phyloP scores from a whole-genome alignment of 202 grass and related monocot genomes.

The Cymbopogon flexuosus region DNA sequence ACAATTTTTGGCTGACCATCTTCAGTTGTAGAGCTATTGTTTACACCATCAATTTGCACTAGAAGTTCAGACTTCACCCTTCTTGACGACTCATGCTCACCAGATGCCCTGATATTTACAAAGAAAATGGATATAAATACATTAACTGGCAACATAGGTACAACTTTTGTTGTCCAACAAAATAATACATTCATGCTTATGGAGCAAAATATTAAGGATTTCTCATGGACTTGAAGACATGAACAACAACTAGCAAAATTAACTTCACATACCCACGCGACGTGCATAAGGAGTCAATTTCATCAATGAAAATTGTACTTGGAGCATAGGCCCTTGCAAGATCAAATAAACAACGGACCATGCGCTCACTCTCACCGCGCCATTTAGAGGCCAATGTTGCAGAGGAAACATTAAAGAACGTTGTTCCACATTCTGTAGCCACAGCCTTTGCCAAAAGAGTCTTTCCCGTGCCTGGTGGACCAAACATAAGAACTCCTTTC shows the following conservation, averaged over 20 bases:
- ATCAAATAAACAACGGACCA: slow-evolving; percentile 96
- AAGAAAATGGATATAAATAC: slow-evolving; percentile 9
- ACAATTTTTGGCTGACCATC: slow-evolving; percentile 96
- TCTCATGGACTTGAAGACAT: neutral
- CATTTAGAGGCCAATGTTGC: slow-evolving; percentile 98
- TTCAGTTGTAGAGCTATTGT: slow-evolving; percentile 81
- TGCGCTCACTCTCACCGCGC: slow-evolving; percentile 97
- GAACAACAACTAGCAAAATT: slow-evolving; percentile 11
- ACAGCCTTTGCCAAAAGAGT: slow-evolving; percentile 97
- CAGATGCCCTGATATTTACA: slow-evolving; percentile 68
- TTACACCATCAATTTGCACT: slow-evolving; percentile 98
- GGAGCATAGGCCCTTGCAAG: slow-evolving; percentile 97
- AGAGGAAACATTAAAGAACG: slow-evolving; percentile 99
- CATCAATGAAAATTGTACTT: slow-evolving; percentile 99
- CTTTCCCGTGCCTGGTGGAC: slow-evolving; percentile 95
- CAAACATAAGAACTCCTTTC: slow-evolving; percentile 99
- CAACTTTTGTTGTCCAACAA: neutral
- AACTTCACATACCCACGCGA: slow-evolving; percentile 75
- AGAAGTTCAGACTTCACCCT: slow-evolving; percentile 98
- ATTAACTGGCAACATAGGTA: slow-evolving; percentile 10
- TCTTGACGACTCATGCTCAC: slow-evolving; percentile 98
- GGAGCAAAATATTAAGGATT: neutral
- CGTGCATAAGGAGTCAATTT: slow-evolving; percentile 97
- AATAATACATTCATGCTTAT: slow-evolving; percentile 14
- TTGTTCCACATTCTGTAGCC: slow-evolving; percentile 97